Evolutionary conservation across 768 basidiomycete species (phyloP), one percentile per base, ranked within the genome.

Genomic region (Tricholoma furcatifolium): DNA sequence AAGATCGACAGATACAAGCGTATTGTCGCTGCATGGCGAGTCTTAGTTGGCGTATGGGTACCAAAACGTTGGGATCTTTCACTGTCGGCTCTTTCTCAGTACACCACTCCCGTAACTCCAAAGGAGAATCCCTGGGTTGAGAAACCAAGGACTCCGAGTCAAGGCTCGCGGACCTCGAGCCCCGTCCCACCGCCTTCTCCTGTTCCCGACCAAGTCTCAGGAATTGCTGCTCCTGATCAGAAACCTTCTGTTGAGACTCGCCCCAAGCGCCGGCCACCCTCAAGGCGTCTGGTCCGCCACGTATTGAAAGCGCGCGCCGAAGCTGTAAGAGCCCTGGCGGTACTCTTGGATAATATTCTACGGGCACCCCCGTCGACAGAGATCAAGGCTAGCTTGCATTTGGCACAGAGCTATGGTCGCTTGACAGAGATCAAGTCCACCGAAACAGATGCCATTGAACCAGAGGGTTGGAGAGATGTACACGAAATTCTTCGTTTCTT

Each of bases 1-100:
- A 43, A 14, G n/a, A 40, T 50, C 52, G n/a, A n/a, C 63, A 93
- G 93, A 27, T 82, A 85, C 44, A 96, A 94, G 70, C 90, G 89
- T 38, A 79, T 96, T 43, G 77, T 88, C 15, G 91, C 95, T 5
- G 85, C 94, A n/a, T 99, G 96, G 94, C 86, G 93, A 49, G 85
- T 97, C n/a, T 80, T 99, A 12, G 82, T 98, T 57, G 97, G 95
- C 6, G 84, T 98, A 11, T 98, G 97, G 97, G 79, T 81, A 0
- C 94, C 95, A 5, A 85, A 82, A 65, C 75, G 72, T 41, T 91
- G 87, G 85, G 95, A 97, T 58, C 74, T 95, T 40, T 81, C 91
- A 4, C 67, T 89, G 21, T 64, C 81, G n/a, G 83, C 88, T 3
- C 78, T 96, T 46, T 75, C 84, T 12, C 84, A 81, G 51, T 92